Conservation (phyloP, 139 green algal genomes). For the Chlorokybus atmophyticus region DNA sequence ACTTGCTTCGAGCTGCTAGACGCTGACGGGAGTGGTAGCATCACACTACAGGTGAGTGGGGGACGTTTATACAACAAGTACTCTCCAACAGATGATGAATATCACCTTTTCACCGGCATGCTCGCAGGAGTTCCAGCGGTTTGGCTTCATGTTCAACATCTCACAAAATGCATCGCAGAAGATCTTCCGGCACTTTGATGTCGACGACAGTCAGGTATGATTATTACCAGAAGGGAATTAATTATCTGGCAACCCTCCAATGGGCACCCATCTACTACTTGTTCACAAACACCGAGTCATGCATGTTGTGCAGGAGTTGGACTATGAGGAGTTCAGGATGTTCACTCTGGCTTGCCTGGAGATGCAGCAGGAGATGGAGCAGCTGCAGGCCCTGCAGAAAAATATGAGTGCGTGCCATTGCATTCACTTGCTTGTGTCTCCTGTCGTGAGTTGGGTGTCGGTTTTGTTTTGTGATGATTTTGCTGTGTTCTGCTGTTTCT, state of each 20-base stretch:
- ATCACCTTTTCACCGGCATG: too few relatives aligned
- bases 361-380: not conserved
- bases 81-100: too few relatives aligned
- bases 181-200: not conserved
- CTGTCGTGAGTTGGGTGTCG: too few relatives aligned
- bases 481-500: too few relatives aligned
- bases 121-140: not conserved
- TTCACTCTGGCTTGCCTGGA: not conserved
- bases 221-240: not conserved
- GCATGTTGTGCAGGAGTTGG: not conserved
- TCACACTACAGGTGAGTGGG: not conserved
- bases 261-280: too few relatives aligned
- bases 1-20: not conserved
- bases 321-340: not conserved
- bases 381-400: too few relatives aligned
- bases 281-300: not conserved
- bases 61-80: not conserved
- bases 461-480: too few relatives aligned
- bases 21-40: not conserved
- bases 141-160: slow-evolving; percentile 1
- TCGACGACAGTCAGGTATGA: not conserved
- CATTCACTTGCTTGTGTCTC: too few relatives aligned
- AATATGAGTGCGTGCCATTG: too few relatives aligned
- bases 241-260: too few relatives aligned
- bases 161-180: not conserved